Conservation (phyloP, 257 asterid species). For the Perilla frutescens region DNA sequence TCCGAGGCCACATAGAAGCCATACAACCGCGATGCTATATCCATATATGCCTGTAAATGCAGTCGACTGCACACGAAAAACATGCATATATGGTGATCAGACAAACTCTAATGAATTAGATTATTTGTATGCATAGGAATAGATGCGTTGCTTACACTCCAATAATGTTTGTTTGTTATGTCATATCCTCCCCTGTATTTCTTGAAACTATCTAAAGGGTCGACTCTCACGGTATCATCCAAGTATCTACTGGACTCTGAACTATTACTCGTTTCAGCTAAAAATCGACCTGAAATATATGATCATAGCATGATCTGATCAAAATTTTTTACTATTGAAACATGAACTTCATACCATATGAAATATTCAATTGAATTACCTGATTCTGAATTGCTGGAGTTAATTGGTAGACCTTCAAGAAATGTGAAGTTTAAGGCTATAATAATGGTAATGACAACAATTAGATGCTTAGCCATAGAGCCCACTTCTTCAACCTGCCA, state of each 20-base stretch:
- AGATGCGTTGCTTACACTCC: constrained; percentile 76
- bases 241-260: constrained; percentile 30
- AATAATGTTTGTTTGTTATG: constrained; percentile 70
- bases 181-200: constrained; percentile 90
- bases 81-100: neutral
- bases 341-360: neutral
- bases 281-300: constrained; percentile 47
- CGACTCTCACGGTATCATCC: constrained; percentile 67
- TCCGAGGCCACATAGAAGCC: constrained; percentile 70
- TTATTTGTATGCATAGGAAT: neutral
- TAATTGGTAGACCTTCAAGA: constrained; percentile 33
- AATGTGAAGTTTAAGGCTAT: constrained; percentile 41
- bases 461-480: constrained; percentile 13
- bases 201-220: constrained; percentile 68
- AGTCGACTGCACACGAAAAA: constrained; percentile 62
- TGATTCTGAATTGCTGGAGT: constrained; percentile 31
- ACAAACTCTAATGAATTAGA: neutral
- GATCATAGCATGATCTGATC: neutral
- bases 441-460: constrained; percentile 32
- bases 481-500: constrained; percentile 39
- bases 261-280: constrained; percentile 36
- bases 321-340: neutral
- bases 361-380: constrained; percentile 32
- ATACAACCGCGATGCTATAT: constrained; percentile 58
- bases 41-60: constrained; percentile 76